Evolutionary conservation across 2,329 filamentous ascomycete species (phyloP).

Genomic region (Aspergillus spinulosporus): DNA sequence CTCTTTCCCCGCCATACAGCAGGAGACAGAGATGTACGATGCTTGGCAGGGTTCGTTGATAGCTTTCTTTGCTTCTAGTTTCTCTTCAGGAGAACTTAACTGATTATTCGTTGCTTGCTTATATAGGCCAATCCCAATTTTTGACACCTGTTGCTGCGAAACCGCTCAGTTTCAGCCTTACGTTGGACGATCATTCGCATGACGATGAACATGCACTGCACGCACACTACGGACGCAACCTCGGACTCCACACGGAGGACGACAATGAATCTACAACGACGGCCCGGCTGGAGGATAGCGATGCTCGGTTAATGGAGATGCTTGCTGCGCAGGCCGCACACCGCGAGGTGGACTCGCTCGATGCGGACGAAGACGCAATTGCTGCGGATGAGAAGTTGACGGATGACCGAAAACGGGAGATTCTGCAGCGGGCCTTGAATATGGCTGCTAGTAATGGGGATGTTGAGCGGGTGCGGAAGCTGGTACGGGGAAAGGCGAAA

Average conservation of each 20-base stretch:
- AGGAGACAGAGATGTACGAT: constrained; percentile 97
- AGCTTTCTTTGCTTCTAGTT: neutral
- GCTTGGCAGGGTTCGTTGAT: constrained; percentile 82
- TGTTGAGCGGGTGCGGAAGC: constrained; percentile 72
- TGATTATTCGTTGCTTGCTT: neutral
- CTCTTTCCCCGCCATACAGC: constrained; percentile 64
- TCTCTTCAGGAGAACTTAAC: neutral
- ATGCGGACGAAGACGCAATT: constrained; percentile 78
- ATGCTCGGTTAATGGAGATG: constrained; percentile 91
- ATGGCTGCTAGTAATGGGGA: constrained; percentile 98
- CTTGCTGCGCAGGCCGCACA: constrained; percentile 89
- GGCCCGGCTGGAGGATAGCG: constrained; percentile 69
- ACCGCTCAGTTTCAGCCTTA: constrained; percentile 80
- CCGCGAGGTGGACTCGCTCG: constrained; percentile 65
- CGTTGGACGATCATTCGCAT: constrained; percentile 74
- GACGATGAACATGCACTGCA: constrained; percentile 57
- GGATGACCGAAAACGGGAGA: constrained; percentile 73
- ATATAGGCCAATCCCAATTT: constrained; percentile 87
- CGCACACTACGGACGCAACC: constrained; percentile 34
- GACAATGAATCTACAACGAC: constrained; percentile 45
- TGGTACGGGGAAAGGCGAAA: constrained; percentile 73
- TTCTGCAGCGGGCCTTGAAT: constrained; percentile 83
- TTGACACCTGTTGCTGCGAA: constrained; percentile 82
- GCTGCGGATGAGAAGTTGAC: constrained; percentile 72
- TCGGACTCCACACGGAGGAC: constrained; percentile 24